phyloP scores from a whole-genome alignment of 192 early-diverging fungal species.

The Funneliformis geosporum region DNA sequence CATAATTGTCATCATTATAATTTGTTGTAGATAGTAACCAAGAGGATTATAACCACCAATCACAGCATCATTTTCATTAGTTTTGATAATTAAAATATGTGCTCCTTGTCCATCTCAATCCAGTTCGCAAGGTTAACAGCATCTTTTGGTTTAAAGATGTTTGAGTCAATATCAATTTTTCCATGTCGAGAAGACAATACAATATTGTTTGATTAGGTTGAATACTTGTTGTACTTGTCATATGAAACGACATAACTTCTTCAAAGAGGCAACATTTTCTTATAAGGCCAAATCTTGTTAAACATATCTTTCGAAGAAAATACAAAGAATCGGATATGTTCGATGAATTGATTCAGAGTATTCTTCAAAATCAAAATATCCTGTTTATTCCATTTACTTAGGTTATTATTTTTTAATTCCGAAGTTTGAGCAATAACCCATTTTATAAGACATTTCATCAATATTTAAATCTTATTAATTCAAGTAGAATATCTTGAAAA shows the following conservation, averaged over 20 bases:
- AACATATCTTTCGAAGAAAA: neutral
- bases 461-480: constrained; percentile 9
- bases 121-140: neutral
- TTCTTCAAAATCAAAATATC: neutral
- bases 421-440: constrained; percentile 13
- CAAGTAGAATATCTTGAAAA: constrained; percentile 14
- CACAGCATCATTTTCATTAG: neutral
- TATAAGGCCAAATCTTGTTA: constrained; percentile 5
- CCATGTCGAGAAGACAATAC: too few species aligned
- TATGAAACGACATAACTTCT: neutral
- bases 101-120: neutral
- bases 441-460: constrained; percentile 25
- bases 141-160: neutral
- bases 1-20: too few species aligned
- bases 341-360: neutral
- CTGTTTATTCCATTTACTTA: neutral
- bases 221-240: too few species aligned
- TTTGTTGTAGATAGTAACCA: too few species aligned
- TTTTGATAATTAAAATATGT: neutral
- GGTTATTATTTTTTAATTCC: neutral
- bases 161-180: too few species aligned
- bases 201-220: too few species aligned
- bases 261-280: neutral
- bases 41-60: neutral
- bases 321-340: neutral